phyloP scores from a whole-genome alignment of 768 basidiomycete genomes.

The Agaricus sinodeliciosus region DNA sequence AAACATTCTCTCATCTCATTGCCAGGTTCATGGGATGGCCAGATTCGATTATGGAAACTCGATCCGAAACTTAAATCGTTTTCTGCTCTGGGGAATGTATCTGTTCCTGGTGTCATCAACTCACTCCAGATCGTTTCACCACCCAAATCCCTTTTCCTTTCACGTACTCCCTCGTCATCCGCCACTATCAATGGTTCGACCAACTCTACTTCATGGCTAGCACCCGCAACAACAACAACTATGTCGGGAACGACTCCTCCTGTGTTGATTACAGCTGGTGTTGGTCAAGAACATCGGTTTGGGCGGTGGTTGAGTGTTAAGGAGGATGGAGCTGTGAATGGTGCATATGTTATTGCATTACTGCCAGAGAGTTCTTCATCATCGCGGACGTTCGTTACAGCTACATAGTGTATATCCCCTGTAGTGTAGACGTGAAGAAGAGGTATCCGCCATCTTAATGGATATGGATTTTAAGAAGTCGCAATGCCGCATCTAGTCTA shows the following conservation, averaged over 20 bases:
- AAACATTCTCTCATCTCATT: background rate
- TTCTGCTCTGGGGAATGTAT: constrained; percentile 52
- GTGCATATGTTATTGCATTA: constrained; percentile 58
- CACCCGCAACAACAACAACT: constrained; percentile 14
- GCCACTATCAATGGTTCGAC: constrained; percentile 18
- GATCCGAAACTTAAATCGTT: constrained; percentile 77
- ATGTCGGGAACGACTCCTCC: constrained; percentile 21
- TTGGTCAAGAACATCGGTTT: constrained; percentile 84
- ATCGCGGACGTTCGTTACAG: constrained; percentile 18
- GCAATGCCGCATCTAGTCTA: too few relatives aligned
- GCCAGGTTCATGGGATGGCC: constrained; percentile 90
- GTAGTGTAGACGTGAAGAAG: too few relatives aligned
- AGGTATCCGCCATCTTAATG: too few relatives aligned
- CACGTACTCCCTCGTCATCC: background rate
- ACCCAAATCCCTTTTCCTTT: constrained; percentile 36
- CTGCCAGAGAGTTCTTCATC: constrained; percentile 21
- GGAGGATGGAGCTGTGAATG: constrained; percentile 63
- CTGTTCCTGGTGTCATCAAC: constrained; percentile 79
- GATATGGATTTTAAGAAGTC: too few relatives aligned
- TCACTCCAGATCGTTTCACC: constrained; percentile 75
- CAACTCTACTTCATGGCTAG: constrained; percentile 18
- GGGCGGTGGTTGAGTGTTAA: constrained; percentile 85
- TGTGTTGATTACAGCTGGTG: constrained; percentile 61
- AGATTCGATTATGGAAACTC: constrained; percentile 87
- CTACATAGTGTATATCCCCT: too few relatives aligned